Evolutionary conservation across 495 filamentous ascomycete genomes (phyloP).

Genomic region (Pseudoneurospora amorphoporcata): DNA sequence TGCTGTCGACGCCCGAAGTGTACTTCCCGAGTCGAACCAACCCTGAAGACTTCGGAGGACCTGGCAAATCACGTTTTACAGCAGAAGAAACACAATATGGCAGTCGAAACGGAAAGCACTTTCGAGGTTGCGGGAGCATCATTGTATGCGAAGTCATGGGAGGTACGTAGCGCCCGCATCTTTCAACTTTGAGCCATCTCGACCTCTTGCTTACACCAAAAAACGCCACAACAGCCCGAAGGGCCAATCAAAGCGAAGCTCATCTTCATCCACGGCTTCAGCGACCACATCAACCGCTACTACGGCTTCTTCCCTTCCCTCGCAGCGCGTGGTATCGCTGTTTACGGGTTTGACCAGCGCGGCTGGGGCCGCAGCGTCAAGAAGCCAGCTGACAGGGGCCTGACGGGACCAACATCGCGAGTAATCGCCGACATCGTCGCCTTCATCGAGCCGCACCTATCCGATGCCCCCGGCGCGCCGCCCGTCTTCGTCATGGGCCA

Average conservation of each 20-base stretch:
- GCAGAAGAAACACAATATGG: conserved; percentile 25
- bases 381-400: conserved; percentile 45
- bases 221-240: conserved; percentile 31
- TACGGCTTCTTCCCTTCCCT: conserved; percentile 56
- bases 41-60: background rate
- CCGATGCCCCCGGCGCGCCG: conserved; percentile 5
- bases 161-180: conserved; percentile 39
- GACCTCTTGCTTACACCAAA: background rate
- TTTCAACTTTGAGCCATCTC: background rate
- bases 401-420: conserved; percentile 56
- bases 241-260: conserved; percentile 51
- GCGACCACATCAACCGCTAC: conserved; percentile 73
- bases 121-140: conserved; percentile 44
- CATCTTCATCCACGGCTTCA: conserved; percentile 78
- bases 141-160: conserved; percentile 82
- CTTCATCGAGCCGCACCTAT: conserved; percentile 44
- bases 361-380: conserved; percentile 48
- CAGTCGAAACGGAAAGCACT: conserved; percentile 38
- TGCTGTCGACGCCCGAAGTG: background rate
- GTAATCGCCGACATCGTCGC: conserved; percentile 70
- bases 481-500: conserved; percentile 84
- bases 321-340: conserved; percentile 59
- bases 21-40: background rate
- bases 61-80: background rate
- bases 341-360: conserved; percentile 71